Percentiles rank a stretch among this genome's conserved stretches.
phyloP scores from a whole-genome alignment of 441 rosid genomes.

The Brassica balearica region DNA sequence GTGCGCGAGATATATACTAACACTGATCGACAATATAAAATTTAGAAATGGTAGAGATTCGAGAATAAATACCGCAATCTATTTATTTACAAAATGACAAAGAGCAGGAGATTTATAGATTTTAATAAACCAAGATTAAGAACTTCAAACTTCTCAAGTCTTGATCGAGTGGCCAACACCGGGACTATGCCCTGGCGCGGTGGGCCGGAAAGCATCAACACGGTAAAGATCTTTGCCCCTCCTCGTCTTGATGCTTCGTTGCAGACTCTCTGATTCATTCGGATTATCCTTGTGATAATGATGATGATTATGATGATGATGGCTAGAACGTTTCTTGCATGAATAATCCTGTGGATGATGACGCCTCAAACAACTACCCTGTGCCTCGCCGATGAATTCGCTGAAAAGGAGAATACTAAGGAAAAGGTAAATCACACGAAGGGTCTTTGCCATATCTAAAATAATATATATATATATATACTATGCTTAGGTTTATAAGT shows the following conservation, averaged over 20 bases:
- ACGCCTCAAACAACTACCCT: slow-evolving; percentile 39
- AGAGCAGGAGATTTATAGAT: not conserved
- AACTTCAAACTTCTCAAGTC: slow-evolving; percentile 8
- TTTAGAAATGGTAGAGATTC: not conserved
- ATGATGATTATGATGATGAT: not conserved
- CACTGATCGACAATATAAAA: not conserved
- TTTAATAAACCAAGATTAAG: not conserved
- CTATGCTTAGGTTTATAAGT: slow-evolving; percentile 21
- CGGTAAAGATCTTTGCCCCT: slow-evolving; percentile 23
- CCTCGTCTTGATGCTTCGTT: slow-evolving; percentile 8
- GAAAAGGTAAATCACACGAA: slow-evolving; percentile 32
- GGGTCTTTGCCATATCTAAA: slow-evolving; percentile 38
- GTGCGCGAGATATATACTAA: slow-evolving; percentile 1
- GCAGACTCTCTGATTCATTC: slow-evolving; percentile 1
- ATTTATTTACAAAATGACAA: slow-evolving; percentile 23
- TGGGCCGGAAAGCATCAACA: slow-evolving; percentile 47
- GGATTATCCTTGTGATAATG: slow-evolving; percentile 15
- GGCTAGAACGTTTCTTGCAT: slow-evolving; percentile 31
- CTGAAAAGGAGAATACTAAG: slow-evolving; percentile 32
- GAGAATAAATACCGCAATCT: slow-evolving; percentile 5
- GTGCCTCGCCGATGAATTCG: slow-evolving; percentile 29
- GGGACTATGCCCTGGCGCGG: slow-evolving; percentile 76
- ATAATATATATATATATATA: not conserved
- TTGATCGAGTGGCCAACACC: slow-evolving; percentile 70
- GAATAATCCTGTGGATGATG: slow-evolving; percentile 26